Base-by-base conservation (phyloP, 441 rosid genomes). In the Aleurites moluccanus region DNA sequence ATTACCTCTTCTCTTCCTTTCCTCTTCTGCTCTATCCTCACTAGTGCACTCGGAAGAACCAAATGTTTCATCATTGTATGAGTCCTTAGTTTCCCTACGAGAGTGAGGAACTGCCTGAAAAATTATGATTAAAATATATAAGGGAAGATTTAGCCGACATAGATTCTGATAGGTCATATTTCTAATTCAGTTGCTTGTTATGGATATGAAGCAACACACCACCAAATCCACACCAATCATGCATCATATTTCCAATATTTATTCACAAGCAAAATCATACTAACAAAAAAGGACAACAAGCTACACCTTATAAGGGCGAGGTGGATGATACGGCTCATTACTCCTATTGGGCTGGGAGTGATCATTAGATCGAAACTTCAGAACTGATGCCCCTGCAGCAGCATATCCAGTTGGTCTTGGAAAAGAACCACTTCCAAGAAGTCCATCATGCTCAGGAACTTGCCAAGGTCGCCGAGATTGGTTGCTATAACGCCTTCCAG, bases 21-120 rank as follows among this genome's bases (percentile, higher is more conserved):
- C 99, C 78, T 94, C 99, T 84, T 94, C 99, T 80, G 91, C 93
- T 82, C 90, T 92, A 79, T 91, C 97, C 68, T 92, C 99, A 77
- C 82, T 85, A 9, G 93, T 80, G 82, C 55, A 72, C 59, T 94
- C 98, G 69, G 93, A 87, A 79, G 97, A 88, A 81, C 99, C 98
- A 82, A 96, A 96, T 45, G 99, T 96, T 86, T 96, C 99, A 73
- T 96, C 94, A 82, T 96, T 91, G 69, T 49, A 70, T 2, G 98
- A 86, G 82, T 96, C 98, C 64, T 86, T 86, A 70, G 86, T 77
- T 30, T 88, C 96, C 83, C 91, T 89, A 60, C 96, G 86, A 8
- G 79, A 71, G 79, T 75, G 93, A 74, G 98, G 95, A 59, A 76
- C 67, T 49, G 98, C 98, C 99, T 96, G 90, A 67, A 85, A 80